Evolutionary conservation across 1,284 basidiomycete species (phyloP).

Genomic region (Boletus calvinii): DNA sequence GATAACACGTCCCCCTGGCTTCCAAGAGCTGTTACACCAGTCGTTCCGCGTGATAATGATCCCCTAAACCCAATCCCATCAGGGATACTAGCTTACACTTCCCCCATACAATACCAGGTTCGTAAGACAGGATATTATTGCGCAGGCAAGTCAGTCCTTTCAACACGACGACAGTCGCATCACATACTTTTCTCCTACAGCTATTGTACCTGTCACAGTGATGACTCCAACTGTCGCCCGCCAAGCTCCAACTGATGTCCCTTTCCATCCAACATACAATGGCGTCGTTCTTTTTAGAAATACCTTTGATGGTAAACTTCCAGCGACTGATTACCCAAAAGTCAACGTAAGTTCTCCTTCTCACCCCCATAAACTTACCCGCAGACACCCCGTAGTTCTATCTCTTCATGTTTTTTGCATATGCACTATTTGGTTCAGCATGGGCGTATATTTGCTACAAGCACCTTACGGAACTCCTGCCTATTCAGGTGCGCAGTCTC

Average conservation of each 20-base stretch:
- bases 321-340: constrained; percentile 98
- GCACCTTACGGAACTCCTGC: constrained; percentile 81
- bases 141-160: constrained; percentile 61
- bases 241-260: constrained; percentile 48
- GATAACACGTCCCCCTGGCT: constrained; percentile 50
- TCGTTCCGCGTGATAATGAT: constrained; percentile 28
- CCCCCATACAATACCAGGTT: constrained; percentile 79
- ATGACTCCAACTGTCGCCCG: constrained; percentile 34
- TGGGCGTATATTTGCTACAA: constrained; percentile 89
- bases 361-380: constrained; percentile 2
- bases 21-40: constrained; percentile 22
- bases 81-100: constrained; percentile 51
- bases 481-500: constrained; percentile 64
- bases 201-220: constrained; percentile 82
- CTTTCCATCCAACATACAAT: constrained; percentile 77
- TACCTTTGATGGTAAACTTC: constrained; percentile 84
- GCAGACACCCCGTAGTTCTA: constrained; percentile 68
- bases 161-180: constrained; percentile 7
- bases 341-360: constrained; percentile 66
- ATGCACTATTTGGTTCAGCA: constrained; percentile 61
- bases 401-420: constrained; percentile 77
- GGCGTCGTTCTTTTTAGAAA: constrained; percentile 88
- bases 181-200: constrained; percentile 39
- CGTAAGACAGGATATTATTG: constrained; percentile 93
- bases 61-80: constrained; percentile 47